Base-by-base conservation (phyloP, 139 green algal genomes). In the Picochlorum costavermella region DNA sequence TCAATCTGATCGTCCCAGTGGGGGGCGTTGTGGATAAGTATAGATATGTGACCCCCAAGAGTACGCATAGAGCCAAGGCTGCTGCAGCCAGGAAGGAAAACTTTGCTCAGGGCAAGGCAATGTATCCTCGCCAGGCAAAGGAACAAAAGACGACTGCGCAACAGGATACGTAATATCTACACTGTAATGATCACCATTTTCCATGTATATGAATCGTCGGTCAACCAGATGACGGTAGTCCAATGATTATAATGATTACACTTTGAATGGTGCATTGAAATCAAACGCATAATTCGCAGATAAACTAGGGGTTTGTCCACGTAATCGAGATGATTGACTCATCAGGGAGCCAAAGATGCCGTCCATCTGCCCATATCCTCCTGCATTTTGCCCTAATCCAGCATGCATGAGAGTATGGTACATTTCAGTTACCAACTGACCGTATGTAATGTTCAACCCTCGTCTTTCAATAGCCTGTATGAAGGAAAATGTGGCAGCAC, bases 401-500 rank as follows among this genome's bases (percentile, higher is more conserved):
- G 56, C 48, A 59, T 14, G 14, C 50, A 33, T 37, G 25, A 59
- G 50, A 16, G 67, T 75, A 11, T 72, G 29, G 48, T 69, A 49
- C 73, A 79, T 79, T 1, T 31, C 63, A n/a, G 68, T n/a, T 25
- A 79, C 55, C 62, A 79, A 49, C 20, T 74, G 51, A 14, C 72
- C 72, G 50, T 57, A 79, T 14, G 29, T 64, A 25, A 73, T 51
- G 28, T 53, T 64, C 17, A 61, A 61, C 30, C 73, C 63, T 2
- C 30, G 20, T n/a, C 40, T 62, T 58, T 79, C 73, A 2, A 86
- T 70, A 17, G 78, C 81, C 57, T 90, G 69, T 37, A 94, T 92
- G 73, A 94, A 92, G 30, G 68, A 68, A 61, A 82, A 92, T 16
- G 86, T 93, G 44, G 84, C 86, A 11, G 86, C 87, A 2, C 86